Percentiles rank a stretch among this genome's conserved stretches.
These are phyloP conservation scores for Scleromitrula shiraiana DNA, from an alignment of 2,329 filamentous ascomycete genomes.

Conservation along the genomic window DNA sequence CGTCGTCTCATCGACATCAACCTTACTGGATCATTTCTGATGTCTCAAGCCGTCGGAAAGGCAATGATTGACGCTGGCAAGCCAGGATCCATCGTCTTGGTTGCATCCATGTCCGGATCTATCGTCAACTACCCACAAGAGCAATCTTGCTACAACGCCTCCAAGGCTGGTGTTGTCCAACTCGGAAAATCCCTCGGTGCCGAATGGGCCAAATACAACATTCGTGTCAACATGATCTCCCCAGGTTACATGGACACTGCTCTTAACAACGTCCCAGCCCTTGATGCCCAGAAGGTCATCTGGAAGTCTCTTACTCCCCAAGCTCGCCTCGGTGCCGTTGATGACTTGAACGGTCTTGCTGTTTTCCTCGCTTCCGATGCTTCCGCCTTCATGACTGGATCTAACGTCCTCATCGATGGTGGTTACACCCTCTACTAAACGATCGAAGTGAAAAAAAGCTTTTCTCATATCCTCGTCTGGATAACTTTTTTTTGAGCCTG, in stretches of 20 bases:
- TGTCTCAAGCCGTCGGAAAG: slow-evolving; percentile 63
- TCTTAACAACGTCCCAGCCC: slow-evolving; percentile 67
- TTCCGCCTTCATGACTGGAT: slow-evolving; percentile 69
- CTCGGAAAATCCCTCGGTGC: slow-evolving; percentile 73
- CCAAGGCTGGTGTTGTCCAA: slow-evolving; percentile 73
- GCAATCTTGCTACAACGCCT: slow-evolving; percentile 76
- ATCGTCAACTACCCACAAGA: slow-evolving; percentile 84
- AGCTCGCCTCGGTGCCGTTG: slow-evolving; percentile 61
- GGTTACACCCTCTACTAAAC: slow-evolving; percentile 28
- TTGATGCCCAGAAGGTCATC: slow-evolving; percentile 76
- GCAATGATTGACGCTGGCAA: slow-evolving; percentile 66
- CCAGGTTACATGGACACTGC: slow-evolving; percentile 81
- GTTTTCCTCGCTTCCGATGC: slow-evolving; percentile 70
- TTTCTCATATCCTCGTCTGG: neutral
- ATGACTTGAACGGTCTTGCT: slow-evolving; percentile 70
- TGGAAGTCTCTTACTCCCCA: slow-evolving; percentile 69
- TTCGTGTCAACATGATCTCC: slow-evolving; percentile 78
- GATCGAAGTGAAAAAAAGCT: slow-evolving; percentile 16
- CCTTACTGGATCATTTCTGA: slow-evolving; percentile 69
- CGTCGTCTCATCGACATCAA: slow-evolving; percentile 76
- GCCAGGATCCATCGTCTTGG: slow-evolving; percentile 66
- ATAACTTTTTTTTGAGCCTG: neutral
- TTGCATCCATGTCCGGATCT: slow-evolving; percentile 74
- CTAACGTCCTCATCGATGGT: slow-evolving; percentile 42
- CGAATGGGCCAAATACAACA: slow-evolving; percentile 75